Conservation (phyloP, 2,329 filamentous ascomycete genomes). For the Cryphonectria parasitica region DNA sequence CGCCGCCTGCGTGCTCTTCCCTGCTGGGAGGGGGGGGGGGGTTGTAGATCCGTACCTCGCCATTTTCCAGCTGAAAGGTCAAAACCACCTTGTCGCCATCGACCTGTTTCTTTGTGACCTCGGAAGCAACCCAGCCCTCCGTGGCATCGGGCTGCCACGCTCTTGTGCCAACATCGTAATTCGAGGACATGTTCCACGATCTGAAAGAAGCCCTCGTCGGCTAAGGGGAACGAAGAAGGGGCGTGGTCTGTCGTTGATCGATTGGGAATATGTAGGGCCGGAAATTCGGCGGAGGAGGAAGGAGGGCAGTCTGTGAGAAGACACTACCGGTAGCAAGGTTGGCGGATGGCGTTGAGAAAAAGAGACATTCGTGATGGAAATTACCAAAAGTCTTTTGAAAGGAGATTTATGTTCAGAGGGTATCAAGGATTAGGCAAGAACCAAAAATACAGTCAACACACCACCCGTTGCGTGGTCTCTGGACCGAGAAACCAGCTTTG, state of each 20-base stretch:
- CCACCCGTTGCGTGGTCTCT: constrained; percentile 19
- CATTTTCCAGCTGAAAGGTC: constrained; percentile 88
- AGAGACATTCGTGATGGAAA: constrained; percentile 29
- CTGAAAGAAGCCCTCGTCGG: constrained; percentile 19
- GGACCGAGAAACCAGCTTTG: constrained; percentile 13
- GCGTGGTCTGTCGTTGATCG: constrained; percentile 22
- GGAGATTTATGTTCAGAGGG: constrained; percentile 12
- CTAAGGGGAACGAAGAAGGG: constrained; percentile 6
- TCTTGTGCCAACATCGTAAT: constrained; percentile 93
- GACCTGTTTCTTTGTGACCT: constrained; percentile 83
- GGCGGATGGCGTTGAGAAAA: constrained; percentile 26
- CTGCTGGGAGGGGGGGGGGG: constrained; percentile 1
- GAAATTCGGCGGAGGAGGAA: constrained; percentile 4
- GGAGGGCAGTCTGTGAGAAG: constrained; percentile 24
- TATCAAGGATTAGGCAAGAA: constrained; percentile 23
- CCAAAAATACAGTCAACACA: constrained; percentile 20
- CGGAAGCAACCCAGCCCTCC: constrained; percentile 96
- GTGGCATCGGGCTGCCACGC: constrained; percentile 97
- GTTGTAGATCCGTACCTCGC: constrained; percentile 67
- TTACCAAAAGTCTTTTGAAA: constrained; percentile 16
- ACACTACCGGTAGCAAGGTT: constrained; percentile 31
- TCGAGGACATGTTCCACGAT: constrained; percentile 73
- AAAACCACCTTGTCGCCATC: constrained; percentile 86
- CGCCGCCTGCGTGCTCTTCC: neutral
- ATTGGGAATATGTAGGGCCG: constrained; percentile 15